Base-by-base conservation (phyloP, 345 rosid genomes). In the Kernera saxatilis region DNA sequence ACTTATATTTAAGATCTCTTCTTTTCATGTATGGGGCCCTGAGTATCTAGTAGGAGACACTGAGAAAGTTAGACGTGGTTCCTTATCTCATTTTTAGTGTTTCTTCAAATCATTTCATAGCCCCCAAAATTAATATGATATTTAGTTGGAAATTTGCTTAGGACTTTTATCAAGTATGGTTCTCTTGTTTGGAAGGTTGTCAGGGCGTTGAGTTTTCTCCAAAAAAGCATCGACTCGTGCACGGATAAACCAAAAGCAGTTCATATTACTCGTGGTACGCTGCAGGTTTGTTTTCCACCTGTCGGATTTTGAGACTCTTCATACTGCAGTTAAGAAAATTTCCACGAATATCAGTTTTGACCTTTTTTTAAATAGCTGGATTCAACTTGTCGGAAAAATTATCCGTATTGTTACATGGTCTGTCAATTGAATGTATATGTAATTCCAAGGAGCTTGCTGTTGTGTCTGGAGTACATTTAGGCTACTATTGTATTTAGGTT, bases 241-340 rank as follows among this genome's bases (percentile, higher is more conserved):
- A 46, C 36, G 32, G 69, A 82, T 52, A 84, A 82, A 69, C 90
- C 92, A 87, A 84, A 82, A 76, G 85, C 84, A 64, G 85, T 88
- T 76, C 78, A 82, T 67, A 85, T 93, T 67, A 91, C 94, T 54
- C 96, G 98, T 66, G 98, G 98, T 67, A 90, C 98, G 29, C 97
- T 93, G 72, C 97, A 93, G 97, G 98, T 93, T 75, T 81, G 95
- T 82, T 74, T 74, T 79, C 64, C 26, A 25, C 49, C 67, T 48
- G 11, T 22, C 30, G 0, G 39, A 44, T 43, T 63, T 63, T 56
- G 37, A 68, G 56, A 40, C 55, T 57, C 73, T 50, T 57, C 43
- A 5, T 40, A 23, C 22, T 40, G 53, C 17, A 1, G 8, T n/a
- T 50, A 60, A 27, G 33, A 36, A 44, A 56, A 25, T 36, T 36